Base-by-base conservation (phyloP, 176 grass and related monocot species). In the Luzula sylvatica region DNA sequence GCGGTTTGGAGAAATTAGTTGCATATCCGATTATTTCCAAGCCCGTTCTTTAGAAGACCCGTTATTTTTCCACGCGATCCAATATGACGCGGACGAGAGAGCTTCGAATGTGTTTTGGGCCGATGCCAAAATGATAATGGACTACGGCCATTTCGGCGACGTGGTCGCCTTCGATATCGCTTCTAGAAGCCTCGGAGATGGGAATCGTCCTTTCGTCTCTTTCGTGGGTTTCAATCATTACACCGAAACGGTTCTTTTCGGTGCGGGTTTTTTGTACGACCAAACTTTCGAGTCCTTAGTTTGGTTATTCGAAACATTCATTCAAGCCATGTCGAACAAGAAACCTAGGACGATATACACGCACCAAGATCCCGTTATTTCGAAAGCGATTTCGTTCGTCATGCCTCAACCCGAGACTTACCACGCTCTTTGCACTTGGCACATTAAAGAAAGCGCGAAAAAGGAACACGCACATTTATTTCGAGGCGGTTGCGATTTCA, bases 281-380 rank as follows among this genome's bases (percentile, higher is more conserved):
- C 65, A 68, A 53, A 67, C 66, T 8, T 23, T 38, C 15, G 71
- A 72, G 54, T 86, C 82, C 15, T 86, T 86, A 47, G 56, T 52
- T 42, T 86, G 82, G 82, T 67, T 80, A 11, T 80, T 86, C 62
- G 76, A 80, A 54, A 75, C 82, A 1, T 80, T 86, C 35, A 48
- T 76, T 8, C 62, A 62, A 6, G 58, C 75, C 13, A 83, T 89
- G 85, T 76, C 75, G 52, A 63, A 73, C 46, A 63, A 18, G 56
- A 61, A 65, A 69, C 79, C 79, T 0, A 56, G 18, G 40, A 89
- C 67, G 28, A 46, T 83, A 24, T 68, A 76, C 46, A 76, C 63
- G n/a, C 38, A 65, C 15, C 79, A 89, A 55, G 67, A 76, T 26
- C 53, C 50, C 11, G 46, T 52, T 14, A 65, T 89, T 38, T 44